Conservation (phyloP, 2,329 filamentous ascomycete species). For the Diaporthe destruens region DNA sequence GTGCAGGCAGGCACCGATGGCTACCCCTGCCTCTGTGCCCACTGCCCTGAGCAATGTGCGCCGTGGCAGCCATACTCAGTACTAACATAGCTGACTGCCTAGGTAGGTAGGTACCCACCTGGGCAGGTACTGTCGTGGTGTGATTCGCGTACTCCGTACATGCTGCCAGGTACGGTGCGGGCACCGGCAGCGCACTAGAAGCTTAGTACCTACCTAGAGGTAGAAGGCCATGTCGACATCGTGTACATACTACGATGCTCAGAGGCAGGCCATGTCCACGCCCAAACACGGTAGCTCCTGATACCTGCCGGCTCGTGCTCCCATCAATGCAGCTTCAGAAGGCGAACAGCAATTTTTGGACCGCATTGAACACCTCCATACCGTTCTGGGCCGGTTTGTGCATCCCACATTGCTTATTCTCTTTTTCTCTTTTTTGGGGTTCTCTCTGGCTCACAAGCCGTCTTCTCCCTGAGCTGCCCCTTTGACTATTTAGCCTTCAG, state of each 20-base stretch:
- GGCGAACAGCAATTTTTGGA: background rate
- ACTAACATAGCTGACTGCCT: too few relatives aligned
- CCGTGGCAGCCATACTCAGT: too few relatives aligned
- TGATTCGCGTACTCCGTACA: background rate
- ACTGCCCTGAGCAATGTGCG: background rate
- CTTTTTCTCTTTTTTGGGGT: background rate
- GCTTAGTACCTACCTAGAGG: too few relatives aligned
- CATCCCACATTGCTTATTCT: background rate
- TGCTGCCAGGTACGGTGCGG: slow-evolving; percentile 19
- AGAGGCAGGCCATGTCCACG: background rate
- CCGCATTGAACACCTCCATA: background rate
- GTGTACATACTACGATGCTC: slow-evolving; percentile 10
- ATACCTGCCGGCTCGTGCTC: slow-evolving; percentile 20
- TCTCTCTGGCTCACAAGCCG: background rate
- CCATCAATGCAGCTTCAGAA: background rate
- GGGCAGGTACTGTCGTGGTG: background rate
- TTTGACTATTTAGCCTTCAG: slow-evolving; percentile 19
- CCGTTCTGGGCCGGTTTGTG: background rate
- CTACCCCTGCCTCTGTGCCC: slow-evolving; percentile 14
- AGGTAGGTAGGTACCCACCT: too few relatives aligned
- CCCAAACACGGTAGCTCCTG: background rate
- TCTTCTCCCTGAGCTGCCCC: background rate
- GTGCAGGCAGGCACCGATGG: background rate
- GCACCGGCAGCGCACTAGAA: background rate
- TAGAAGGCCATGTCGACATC: slow-evolving; percentile 16